A percentile compares a stretch with the other conserved stretches of the same genome.
These are phyloP conservation scores for Rhinocladiella similis DNA, from an alignment of 2,329 filamentous ascomycete species.

Conservation along the genomic window DNA sequence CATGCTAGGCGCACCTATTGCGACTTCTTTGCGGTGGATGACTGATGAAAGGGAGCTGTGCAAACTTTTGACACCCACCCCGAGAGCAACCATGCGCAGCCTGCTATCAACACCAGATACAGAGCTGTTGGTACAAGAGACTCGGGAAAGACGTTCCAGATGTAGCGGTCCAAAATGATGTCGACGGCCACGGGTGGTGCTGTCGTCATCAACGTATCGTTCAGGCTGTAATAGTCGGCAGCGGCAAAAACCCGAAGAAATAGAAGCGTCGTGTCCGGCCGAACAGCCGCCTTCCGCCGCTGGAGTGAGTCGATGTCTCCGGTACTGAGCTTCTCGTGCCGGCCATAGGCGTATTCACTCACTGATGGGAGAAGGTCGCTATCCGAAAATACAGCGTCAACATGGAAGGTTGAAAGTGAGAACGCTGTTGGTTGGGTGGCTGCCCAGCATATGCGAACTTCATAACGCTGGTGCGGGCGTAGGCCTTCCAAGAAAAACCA, in stretches of 20 bases:
- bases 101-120: conserved; percentile 66
- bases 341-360: conserved; percentile 58
- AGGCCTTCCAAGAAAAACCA: conserved; percentile 80
- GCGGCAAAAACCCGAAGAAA: conserved; percentile 73
- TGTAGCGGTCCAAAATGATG: conserved; percentile 79
- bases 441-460: conserved; percentile 89
- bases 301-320: conserved; percentile 20
- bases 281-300: conserved; percentile 1
- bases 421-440: conserved; percentile 89
- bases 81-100: conserved; percentile 53
- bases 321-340: conserved; percentile 38
- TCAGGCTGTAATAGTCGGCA: conserved; percentile 81
- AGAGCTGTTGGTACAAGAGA: conserved; percentile 72
- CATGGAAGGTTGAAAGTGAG: conserved; percentile 63
- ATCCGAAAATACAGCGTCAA: conserved; percentile 62
- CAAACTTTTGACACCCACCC: conserved; percentile 38
- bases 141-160: conserved; percentile 74
- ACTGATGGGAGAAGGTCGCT: conserved; percentile 66
- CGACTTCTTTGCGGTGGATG: conserved; percentile 5
- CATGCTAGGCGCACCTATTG: neutral
- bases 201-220: conserved; percentile 71
- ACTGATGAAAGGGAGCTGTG: neutral
- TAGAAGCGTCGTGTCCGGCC: conserved; percentile 48
- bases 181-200: conserved; percentile 77
- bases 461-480: conserved; percentile 74